Conservation (phyloP, 163 green algal genomes). For the Chloromonas sp. region DNA sequence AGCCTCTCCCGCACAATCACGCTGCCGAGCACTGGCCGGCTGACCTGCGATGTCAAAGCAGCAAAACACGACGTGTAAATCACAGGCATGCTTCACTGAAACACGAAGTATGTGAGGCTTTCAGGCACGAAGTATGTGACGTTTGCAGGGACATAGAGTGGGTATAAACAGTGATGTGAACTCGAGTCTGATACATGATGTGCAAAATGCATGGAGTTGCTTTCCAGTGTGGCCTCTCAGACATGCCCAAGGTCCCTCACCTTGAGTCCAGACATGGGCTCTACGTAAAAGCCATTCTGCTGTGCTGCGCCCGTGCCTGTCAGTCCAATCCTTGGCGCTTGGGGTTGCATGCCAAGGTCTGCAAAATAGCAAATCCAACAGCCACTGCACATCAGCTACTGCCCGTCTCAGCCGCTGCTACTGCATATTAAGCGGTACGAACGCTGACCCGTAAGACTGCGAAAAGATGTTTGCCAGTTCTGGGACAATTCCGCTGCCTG, state of each 20-base stretch:
- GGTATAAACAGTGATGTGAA: not conserved
- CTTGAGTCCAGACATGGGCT: not conserved
- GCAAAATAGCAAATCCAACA: not conserved
- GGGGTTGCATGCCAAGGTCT: not conserved
- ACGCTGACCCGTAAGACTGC: not conserved
- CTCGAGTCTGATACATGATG: too few species aligned
- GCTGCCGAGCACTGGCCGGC: slow-evolving; percentile 5
- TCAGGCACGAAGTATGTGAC: too few species aligned
- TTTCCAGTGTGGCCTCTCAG: too few species aligned
- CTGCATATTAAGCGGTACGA: not conserved
- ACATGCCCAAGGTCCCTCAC: not conserved
- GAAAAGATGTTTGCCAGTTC: not conserved
- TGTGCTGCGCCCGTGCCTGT: not conserved
- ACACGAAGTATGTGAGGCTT: too few species aligned
- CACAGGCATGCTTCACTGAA: too few species aligned
- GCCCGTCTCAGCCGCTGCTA: not conserved
- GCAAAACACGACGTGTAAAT: too few species aligned
- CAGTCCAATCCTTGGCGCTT: not conserved
- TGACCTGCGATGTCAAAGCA: not conserved
- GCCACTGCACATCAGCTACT: not conserved
- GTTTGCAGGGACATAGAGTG: not conserved
- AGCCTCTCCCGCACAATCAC: slow-evolving; percentile 4
- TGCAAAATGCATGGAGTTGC: too few species aligned
- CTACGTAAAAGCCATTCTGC: not conserved
- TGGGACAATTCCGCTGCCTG: not conserved